Percentiles rank a stretch among this genome's conserved stretches.
These are phyloP conservation scores for Lentinus brumalis DNA, from an alignment of 768 basidiomycete species.

Conservation along the genomic window DNA sequence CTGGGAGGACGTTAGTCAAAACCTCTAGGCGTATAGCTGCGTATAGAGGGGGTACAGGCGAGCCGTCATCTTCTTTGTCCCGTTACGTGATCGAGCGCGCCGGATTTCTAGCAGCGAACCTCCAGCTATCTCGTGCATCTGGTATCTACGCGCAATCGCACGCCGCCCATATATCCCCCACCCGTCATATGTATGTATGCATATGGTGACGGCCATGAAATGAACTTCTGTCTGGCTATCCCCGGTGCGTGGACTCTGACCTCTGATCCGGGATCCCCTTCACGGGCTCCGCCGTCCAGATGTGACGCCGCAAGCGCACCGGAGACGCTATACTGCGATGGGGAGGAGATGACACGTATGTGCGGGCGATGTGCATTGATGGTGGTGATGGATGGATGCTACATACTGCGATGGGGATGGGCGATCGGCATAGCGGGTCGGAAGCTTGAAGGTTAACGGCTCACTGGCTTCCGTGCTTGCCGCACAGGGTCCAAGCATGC, in stretches of 20 bases:
- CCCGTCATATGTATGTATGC: background rate
- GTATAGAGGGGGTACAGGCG: background rate
- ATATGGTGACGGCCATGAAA: background rate
- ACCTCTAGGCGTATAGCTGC: background rate
- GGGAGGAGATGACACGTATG: background rate
- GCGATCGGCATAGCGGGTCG: background rate
- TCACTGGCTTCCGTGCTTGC: constrained; percentile 3
- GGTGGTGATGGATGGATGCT: too few relatives aligned
- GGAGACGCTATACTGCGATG: background rate
- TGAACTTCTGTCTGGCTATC: background rate
- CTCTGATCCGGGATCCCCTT: background rate
- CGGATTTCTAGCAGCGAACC: background rate
- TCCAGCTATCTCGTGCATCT: background rate
- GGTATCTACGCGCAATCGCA: constrained; percentile 15
- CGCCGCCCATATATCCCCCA: constrained; percentile 7
- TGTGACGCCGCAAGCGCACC: background rate
- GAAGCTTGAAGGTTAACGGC: constrained; percentile 7
- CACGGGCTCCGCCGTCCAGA: background rate
- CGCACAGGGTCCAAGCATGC: background rate
- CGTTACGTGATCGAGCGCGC: constrained; percentile 7
- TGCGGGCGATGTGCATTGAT: too few relatives aligned
- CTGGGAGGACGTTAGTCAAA: background rate
- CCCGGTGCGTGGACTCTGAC: too few relatives aligned
- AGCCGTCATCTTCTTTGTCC: background rate
- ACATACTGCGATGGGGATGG: background rate